Conservation (phyloP, 352 stramenopile species). For the Ophiocytium majus region DNA sequence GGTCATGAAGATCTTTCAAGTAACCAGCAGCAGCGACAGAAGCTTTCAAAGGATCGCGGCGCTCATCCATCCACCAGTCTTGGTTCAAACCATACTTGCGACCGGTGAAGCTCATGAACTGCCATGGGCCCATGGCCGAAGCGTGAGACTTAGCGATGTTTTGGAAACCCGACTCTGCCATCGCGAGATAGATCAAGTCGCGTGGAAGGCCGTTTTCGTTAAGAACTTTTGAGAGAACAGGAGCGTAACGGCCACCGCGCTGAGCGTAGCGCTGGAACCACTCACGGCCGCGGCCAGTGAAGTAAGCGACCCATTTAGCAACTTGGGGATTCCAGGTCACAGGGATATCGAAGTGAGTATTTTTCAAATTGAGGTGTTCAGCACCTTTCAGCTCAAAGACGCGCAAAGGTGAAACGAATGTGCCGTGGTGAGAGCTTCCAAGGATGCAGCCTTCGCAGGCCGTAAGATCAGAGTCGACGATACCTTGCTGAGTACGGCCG, state of each 20-base stretch:
- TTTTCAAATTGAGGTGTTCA: neutral
- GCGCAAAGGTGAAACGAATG: neutral
- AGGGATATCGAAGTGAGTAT: neutral
- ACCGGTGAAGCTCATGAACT: conserved; percentile 1
- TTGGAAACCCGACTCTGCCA: neutral
- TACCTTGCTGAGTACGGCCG: neutral
- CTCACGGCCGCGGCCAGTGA: conserved; percentile 2
- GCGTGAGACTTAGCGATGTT: neutral
- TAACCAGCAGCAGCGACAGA: neutral
- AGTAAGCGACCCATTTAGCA: neutral
- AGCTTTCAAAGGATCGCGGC: neutral
- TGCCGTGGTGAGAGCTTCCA: neutral
- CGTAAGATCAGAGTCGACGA: conserved; percentile 2
- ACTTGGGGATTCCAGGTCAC: neutral
- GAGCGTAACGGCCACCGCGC: neutral
- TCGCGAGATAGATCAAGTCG: conserved; percentile 3
- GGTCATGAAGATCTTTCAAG: neutral
- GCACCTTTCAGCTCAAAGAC: neutral
- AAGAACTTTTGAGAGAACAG: conserved; percentile 8
- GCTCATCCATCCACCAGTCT: neutral
- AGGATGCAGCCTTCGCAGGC: neutral
- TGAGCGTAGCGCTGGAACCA: neutral
- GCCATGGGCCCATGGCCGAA: neutral
- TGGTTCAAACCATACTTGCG: neutral
- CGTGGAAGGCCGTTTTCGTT: neutral